Base-by-base conservation (phyloP, 1,139 yeast species). In the Lodderomyces pseudojiufengensis region DNA sequence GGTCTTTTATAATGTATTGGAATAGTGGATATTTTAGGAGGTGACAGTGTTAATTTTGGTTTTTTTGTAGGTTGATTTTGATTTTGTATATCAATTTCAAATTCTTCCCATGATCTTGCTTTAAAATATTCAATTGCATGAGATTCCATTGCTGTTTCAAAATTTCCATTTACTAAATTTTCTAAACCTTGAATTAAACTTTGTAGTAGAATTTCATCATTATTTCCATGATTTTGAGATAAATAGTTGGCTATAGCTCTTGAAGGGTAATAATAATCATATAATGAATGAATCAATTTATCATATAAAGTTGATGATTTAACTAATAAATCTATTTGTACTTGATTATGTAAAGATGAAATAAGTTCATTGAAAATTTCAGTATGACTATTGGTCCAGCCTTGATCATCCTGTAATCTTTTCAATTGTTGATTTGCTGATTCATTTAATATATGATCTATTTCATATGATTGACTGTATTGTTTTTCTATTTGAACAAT, bases 261-360 rank as follows among this genome's bases (percentile, higher is more conserved):
- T 9, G 42, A 38, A 18, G 55, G 37, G 34, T 46, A 55, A 27
- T 48, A 48, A 40, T 49, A 60, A 2, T 52, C 53, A 8, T 51
- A 44, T 31, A 65, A 41, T 29, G 63, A 61, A 18, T 56, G 53
- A 3, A 66, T 51, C 31, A 70, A 49, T 37, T 63, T 58, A 44
- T 70, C 76, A 40, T 63, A 66, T 22, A 78, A 55, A 6, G 76
- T 59, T 0, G 84, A 71, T 0, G 85, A 71, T 44, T 73, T 70
- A 41, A 76, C 68, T 26, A 80, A 53, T 7, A 80, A 65, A 30
- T 80, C 80, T 35, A 64, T 67, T 35, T 78, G 79, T 5, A 76
- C 55, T 0, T 67, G 56, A 18, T 73, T 75, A 27, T 65, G 66
- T 27, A 80, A 51, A 21, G 67, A 54, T 1, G 58, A 55, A 2